phyloP scores from a whole-genome alignment of 2,329 filamentous ascomycete genomes.

The Alternaria ethzedia region DNA sequence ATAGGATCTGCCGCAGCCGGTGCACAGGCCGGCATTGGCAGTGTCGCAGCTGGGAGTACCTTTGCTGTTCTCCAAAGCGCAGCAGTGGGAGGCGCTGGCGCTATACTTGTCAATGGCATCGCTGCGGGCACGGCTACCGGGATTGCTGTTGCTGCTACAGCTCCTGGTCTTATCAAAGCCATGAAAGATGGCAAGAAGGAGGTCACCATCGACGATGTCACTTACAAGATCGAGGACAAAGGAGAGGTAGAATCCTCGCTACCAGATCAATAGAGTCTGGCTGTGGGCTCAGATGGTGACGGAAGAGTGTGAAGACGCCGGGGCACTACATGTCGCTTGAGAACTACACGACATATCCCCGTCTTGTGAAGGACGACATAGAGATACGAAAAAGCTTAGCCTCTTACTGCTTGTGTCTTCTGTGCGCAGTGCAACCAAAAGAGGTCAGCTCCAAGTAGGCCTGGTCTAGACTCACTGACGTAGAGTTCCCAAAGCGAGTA shows the following conservation, averaged over 20 bases:
- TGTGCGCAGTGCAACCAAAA: background rate
- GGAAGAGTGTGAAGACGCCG: background rate
- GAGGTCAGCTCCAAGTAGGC: background rate
- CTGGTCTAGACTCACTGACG: background rate
- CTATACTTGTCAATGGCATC: conserved; percentile 16
- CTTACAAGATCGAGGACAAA: background rate
- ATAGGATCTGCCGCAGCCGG: conserved; percentile 22
- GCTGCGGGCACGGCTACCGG: conserved; percentile 7
- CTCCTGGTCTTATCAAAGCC: conserved; percentile 5
- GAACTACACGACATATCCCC: background rate
- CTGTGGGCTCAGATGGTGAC: background rate
- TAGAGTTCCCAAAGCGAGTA: background rate
- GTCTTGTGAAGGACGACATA: background rate
- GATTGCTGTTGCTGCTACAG: conserved; percentile 10
- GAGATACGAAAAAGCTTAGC: background rate
- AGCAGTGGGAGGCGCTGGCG: conserved; percentile 18
- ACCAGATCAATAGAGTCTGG: background rate
- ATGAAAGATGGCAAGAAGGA: background rate
- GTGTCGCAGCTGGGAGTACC: conserved; percentile 17
- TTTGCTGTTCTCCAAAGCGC: conserved; percentile 31
- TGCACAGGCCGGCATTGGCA: conserved; percentile 18
- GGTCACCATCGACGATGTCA: background rate
- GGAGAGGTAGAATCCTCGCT: background rate
- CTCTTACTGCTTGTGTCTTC: background rate
- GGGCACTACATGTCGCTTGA: background rate